Evolutionary conservation across 2,329 filamentous ascomycete species (phyloP).

Genomic region (Sarocladium strictum): DNA sequence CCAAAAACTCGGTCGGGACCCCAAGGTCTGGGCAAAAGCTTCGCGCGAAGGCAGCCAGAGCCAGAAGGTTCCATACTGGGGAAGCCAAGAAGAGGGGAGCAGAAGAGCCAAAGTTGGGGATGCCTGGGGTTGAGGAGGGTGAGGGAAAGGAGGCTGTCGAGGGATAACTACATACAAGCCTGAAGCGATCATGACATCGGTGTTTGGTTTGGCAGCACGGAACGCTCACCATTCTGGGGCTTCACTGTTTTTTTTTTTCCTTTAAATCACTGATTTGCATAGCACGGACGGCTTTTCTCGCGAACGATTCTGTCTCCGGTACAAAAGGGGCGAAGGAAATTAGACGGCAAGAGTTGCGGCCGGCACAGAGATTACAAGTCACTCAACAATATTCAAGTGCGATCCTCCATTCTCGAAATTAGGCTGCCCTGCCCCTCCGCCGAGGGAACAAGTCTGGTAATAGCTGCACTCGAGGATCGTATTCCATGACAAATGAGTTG

Average conservation of each 20-base stretch:
- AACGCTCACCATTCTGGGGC: neutral
- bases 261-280: neutral
- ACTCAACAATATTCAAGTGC: neutral
- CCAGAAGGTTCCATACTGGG: neutral
- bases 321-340: neutral
- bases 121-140: neutral
- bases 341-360: neutral
- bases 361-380: neutral
- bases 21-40: constrained; percentile 3
- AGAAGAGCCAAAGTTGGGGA: neutral
- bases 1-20: neutral
- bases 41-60: no score
- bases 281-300: neutral
- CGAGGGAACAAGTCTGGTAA: neutral
- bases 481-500: neutral
- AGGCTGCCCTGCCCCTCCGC: neutral
- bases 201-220: neutral
- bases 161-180: neutral
- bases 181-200: constrained; percentile 4
- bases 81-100: neutral
- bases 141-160: neutral
- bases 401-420: neutral
- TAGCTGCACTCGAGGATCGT: neutral
- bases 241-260: neutral
- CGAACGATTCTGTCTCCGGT: neutral